Evolutionary conservation across 805 yeast genomes (phyloP), one percentile per base, ranked within the genome.

Genomic region (Ogataea degrootiae): DNA sequence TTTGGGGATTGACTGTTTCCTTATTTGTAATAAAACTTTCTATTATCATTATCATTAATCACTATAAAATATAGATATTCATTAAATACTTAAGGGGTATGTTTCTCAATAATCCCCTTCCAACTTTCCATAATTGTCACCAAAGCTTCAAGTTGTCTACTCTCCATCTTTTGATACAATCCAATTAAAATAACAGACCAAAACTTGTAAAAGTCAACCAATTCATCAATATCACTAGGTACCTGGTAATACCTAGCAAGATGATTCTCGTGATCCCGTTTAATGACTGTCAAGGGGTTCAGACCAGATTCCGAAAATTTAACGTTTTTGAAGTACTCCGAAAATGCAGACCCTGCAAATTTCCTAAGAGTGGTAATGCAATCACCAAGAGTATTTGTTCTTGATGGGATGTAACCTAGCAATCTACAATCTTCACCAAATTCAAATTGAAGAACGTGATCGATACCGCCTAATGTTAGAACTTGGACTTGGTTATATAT

Each of bases 301-400:
- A 26, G 14, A 40, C 21, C n/a, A 14, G 19, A 34, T 7, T n/a
- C 15, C 12, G 19, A 21, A 14, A n/a, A 31, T 8, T 26, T 29
- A 2, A 36, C 11, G 9, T 51, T 45, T 3, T 46, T 47, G 47
- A 83, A 77, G 47, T 73, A 76, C 2, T 69, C 77, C 4, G 74
- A 61, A 57, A 86, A 86, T 1, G 79, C 84, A 1, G 89, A 73
- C 1, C 79, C 58, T 75, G 82, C 74, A 55, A 70, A 79, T 53
- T 76, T 60, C 7, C 66, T 63, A 14, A 86, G 59, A 5, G 68
- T 62, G 1, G 62, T 54, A 2, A 76, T 62, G 21, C 80, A 73
- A 46, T 75, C 80, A 2, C 38, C 43, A n/a, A 85, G 54, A 8
- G 67, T 62, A 0, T 36, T 37, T 1, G 77, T 52, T 2, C 57